These are phyloP conservation scores for Saccharomyces hybrid DNA, from an alignment of 1,139 yeast species.

Conservation along the genomic window DNA sequence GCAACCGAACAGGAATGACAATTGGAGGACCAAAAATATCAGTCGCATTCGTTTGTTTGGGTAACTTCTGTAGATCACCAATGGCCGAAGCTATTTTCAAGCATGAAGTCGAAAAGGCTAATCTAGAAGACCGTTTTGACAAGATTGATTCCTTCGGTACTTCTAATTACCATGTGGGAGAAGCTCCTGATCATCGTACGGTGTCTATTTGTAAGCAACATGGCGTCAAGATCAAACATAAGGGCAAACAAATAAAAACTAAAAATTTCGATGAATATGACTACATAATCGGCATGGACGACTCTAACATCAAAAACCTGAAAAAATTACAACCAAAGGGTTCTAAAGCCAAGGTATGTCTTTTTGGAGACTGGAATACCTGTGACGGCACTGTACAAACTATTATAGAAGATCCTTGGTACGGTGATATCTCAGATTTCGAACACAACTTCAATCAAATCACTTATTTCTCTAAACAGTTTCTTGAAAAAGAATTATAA, in stretches of 20 bases:
- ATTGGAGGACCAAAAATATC: constrained; percentile 35
- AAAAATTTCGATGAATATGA: constrained; percentile 65
- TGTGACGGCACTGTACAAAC: constrained; percentile 40
- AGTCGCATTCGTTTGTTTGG: constrained; percentile 86
- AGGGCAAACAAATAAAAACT: constrained; percentile 63
- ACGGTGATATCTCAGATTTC: constrained; percentile 80
- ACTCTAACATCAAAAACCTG: constrained; percentile 54
- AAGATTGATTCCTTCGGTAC: constrained; percentile 85
- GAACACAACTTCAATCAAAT: constrained; percentile 72
- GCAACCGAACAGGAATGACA: constrained; percentile 7
- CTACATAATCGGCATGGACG: constrained; percentile 83
- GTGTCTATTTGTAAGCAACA: constrained; percentile 59
- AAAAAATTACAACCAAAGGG: constrained; percentile 49
- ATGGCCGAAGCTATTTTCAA: constrained; percentile 95
- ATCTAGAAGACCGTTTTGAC: constrained; percentile 37
- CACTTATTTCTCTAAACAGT: constrained; percentile 61
- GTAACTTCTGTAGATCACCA: constrained; percentile 94
- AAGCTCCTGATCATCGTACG: constrained; percentile 71
- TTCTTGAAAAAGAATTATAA: constrained; percentile 42
- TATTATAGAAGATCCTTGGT: constrained; percentile 84
- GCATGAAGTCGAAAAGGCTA: constrained; percentile 50
- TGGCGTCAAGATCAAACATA: constrained; percentile 67
- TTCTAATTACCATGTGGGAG: constrained; percentile 77
- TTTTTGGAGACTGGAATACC: constrained; percentile 73
- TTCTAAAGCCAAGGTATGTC: constrained; percentile 43